Conservation (phyloP, 2,329 filamentous ascomycete species). For the Exophiala oligosperma region DNA sequence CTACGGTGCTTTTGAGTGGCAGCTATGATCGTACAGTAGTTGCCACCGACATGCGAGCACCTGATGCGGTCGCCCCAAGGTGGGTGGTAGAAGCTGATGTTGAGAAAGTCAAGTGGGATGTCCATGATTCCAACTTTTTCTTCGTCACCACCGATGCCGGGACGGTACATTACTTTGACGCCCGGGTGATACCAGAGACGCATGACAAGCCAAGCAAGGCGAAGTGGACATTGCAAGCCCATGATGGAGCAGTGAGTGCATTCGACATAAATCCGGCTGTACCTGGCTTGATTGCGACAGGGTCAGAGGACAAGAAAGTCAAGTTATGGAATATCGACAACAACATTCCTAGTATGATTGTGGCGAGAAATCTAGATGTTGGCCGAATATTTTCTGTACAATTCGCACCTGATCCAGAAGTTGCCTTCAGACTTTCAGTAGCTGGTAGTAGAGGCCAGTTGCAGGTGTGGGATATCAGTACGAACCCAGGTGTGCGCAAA, state of each 20-base stretch:
- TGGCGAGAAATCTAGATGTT: slow-evolving; percentile 86
- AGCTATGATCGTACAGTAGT: slow-evolving; percentile 94
- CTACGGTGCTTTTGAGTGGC: slow-evolving; percentile 85
- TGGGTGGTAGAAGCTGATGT: slow-evolving; percentile 97
- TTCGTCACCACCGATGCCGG: slow-evolving; percentile 93
- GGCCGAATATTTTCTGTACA: slow-evolving; percentile 90
- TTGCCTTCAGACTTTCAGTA: slow-evolving; percentile 88
- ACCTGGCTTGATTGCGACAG: slow-evolving; percentile 89
- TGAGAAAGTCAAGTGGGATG: slow-evolving; percentile 89
- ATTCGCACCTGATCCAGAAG: slow-evolving; percentile 87
- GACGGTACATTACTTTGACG: slow-evolving; percentile 88
- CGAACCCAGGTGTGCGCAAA: slow-evolving; percentile 80
- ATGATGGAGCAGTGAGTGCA: slow-evolving; percentile 86
- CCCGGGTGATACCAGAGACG: slow-evolving; percentile 57
- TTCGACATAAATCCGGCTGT: slow-evolving; percentile 91
- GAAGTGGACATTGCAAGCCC: slow-evolving; percentile 92
- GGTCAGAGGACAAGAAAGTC: slow-evolving; percentile 89
- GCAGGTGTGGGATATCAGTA: slow-evolving; percentile 95
- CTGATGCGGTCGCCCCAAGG: slow-evolving; percentile 74
- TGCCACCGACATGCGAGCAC: slow-evolving; percentile 93
- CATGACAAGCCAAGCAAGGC: slow-evolving; percentile 74
- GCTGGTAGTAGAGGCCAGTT: slow-evolving; percentile 91
- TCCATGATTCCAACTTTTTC: slow-evolving; percentile 89
- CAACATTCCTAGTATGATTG: slow-evolving; percentile 83
- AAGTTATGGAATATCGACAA: slow-evolving; percentile 93